Evolutionary conservation across 495 filamentous ascomycete genomes (phyloP), one percentile per base, ranked within the genome.

Genomic region (Mytilinidion resinicola): DNA sequence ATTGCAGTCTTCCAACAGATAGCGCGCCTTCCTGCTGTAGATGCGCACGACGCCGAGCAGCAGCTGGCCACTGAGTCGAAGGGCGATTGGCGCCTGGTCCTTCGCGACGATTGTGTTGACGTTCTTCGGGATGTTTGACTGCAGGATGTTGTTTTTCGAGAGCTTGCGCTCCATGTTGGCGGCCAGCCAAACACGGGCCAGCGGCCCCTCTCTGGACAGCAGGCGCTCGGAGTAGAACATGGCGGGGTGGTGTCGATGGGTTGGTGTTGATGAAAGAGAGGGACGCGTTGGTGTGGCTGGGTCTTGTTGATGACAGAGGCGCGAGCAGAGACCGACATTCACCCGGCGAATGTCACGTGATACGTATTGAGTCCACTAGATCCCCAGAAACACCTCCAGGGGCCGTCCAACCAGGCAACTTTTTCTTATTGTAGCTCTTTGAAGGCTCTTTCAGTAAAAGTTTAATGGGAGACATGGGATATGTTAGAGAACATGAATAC

Each of bases 221-320:
- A 98, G 82, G 47, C 90, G 90, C 77, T 96, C 92, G 20, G 93
- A 96, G 75, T 96, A 98, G 77, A 98, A 98, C 93, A 98, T 98
- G 70, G 71, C 75, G 79, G 52, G 51, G 56, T 17, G 20, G 33
- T 48, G 14, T 34, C 9, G 15, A 48, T 42, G 21, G 10, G 43
- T 19, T 25, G 48, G 20, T 52, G 44, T 30, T 51, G 15, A 30
- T 30, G 25, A 30, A 30, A 6, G 25, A 30, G 25, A 30, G 6
- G 25, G 6, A 30, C 25, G 25, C 25, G 25, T 30, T 30, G 25
- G 25, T 30, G 25, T 30, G 25, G 25, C 25, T 30, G 25, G 25
- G 25, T 3, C 25, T 30, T 30, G 25, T 30, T 30, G 25, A 30
- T 30, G 25, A 30, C 3, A 30, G 25, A n/a, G 25, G 25, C 25